These are phyloP conservation scores for Coleophoma crateriformis DNA, from an alignment of 2,329 filamentous ascomycete genomes.

Conservation along the genomic window DNA sequence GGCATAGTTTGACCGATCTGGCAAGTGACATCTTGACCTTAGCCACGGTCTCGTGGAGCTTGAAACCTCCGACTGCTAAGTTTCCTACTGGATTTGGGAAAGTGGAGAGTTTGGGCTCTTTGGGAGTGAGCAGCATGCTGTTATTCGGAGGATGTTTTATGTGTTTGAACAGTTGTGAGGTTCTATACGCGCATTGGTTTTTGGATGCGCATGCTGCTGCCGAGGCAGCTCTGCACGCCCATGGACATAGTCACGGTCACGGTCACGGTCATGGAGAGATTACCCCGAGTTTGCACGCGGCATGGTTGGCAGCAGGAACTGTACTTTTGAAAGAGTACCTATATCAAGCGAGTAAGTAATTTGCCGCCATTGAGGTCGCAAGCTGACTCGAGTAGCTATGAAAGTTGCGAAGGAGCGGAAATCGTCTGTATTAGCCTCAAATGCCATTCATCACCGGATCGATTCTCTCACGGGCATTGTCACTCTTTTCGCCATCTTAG, in stretches of 20 bases:
- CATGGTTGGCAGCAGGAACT: conserved; percentile 87
- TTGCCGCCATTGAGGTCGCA: neutral
- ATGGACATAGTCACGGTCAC: conserved; percentile 50
- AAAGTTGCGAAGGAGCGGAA: conserved; percentile 92
- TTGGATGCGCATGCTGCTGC: conserved; percentile 53
- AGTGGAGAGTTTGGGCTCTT: conserved; percentile 89
- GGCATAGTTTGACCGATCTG: conserved; percentile 92
- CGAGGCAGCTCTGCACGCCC: conserved; percentile 46
- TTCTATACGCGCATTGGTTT: conserved; percentile 68
- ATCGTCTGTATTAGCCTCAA: conserved; percentile 91
- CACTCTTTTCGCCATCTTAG: conserved; percentile 81
- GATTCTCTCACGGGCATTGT: conserved; percentile 95
- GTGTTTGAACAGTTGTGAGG: conserved; percentile 70
- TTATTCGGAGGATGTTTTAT: conserved; percentile 88
- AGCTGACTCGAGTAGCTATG: conserved; percentile 58
- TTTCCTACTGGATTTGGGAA: conserved; percentile 96
- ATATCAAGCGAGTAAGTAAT: conserved; percentile 84
- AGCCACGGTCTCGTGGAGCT: conserved; percentile 87
- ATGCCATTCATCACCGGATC: conserved; percentile 92
- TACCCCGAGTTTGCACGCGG: conserved; percentile 84
- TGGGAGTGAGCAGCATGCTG: conserved; percentile 89
- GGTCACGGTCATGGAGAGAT: conserved; percentile 58
- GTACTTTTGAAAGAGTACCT: conserved; percentile 95
- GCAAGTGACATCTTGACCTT: conserved; percentile 93
- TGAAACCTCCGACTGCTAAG: conserved; percentile 74